Percentiles rank a stretch among this genome's conserved stretches.
Conservation (phyloP, 2,329 filamentous ascomycete genomes). For the Apiospora phragmitis region DNA sequence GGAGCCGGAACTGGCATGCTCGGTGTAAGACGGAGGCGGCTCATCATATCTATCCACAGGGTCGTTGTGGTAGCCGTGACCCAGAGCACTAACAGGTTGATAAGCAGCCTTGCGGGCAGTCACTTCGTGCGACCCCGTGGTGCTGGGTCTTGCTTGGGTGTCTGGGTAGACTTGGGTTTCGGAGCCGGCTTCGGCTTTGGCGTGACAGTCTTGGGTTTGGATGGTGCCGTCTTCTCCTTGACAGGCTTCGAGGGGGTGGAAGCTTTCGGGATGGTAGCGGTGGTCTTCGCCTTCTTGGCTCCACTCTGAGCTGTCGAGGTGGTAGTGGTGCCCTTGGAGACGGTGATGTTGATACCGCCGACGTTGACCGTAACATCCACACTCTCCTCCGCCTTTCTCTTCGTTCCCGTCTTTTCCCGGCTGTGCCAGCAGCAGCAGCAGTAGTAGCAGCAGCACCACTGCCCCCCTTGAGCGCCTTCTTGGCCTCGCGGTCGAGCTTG, state of each 20-base stretch:
- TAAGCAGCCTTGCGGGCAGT: background rate
- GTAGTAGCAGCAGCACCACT: background rate
- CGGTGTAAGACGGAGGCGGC: constrained; percentile 23
- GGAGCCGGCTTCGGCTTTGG: constrained; percentile 10
- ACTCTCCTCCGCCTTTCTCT: constrained; percentile 31
- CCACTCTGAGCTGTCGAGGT: constrained; percentile 11
- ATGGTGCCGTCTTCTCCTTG: constrained; percentile 12
- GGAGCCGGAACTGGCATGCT: constrained; percentile 13
- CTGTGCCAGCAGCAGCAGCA: background rate
- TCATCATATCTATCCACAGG: constrained; percentile 19
- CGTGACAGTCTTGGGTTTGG: background rate
- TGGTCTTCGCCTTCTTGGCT: constrained; percentile 29
- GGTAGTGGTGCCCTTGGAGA: constrained; percentile 24
- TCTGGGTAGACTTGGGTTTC: background rate
- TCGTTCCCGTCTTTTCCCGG: constrained; percentile 22
- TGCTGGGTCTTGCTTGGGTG: background rate
- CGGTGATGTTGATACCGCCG: constrained; percentile 28
- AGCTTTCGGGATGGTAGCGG: constrained; percentile 13
- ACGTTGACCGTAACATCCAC: constrained; percentile 27
- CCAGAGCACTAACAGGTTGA: background rate
- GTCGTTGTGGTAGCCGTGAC: constrained; percentile 8
- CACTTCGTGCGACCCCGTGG: background rate
- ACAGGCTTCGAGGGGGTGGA: constrained; percentile 7
- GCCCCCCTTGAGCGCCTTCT: constrained; percentile 33
- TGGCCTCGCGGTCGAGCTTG: constrained; percentile 50